Evolutionary conservation across 495 filamentous ascomycete genomes (phyloP), one percentile per base, ranked within the genome.

Genomic region (Paragyromitra xinjiangensis): DNA sequence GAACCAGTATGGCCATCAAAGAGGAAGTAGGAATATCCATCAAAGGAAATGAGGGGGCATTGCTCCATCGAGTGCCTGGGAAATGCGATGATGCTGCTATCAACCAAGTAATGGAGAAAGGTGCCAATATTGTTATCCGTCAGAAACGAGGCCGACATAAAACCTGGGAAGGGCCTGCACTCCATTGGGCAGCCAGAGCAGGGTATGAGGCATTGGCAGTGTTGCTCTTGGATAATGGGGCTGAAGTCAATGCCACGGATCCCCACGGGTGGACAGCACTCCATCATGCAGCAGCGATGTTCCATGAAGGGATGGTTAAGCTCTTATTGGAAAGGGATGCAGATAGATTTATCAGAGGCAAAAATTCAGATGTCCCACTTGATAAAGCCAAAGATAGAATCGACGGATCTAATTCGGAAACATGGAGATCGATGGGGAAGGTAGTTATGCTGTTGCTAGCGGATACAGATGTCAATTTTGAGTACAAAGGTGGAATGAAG

Each of bases 161-260:
- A n/a, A 51, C 48, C 48, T 16, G 12, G 48, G 48, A 51, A n/a
- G 48, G 16, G 55, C 55, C 55, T 26, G 55, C 55, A 58, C 55
- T 26, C 55, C 55, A 29, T 26, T 58, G 55, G 22, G 55, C 22
- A 29, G 19, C 22, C 9, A 58, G 16, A 34, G 19, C 8, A 12
- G 56, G 56, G 9, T 3, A 59, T 3, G 29, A 59, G 24, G 56
- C 9, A 26, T 59, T 55, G 51, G 19, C 19, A n/a, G 51, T 55
- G 8, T 24, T 53, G 19, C 50, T 55, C 8, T 26, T 55, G 51
- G 51, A 7, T 34, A 55, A 55, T 29, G 53, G 8, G 19, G 53
- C 53, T 56, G 8, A 29, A 19, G 19, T 22, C 51, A 22, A 34
- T 34, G 29, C 29, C 29, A 3, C 29, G 29, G 29, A 34, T 34